Evolutionary conservation across 352 stramenopile species (phyloP), one percentile per base, ranked within the genome.

Genomic region (Phytophthora pluvialis): DNA sequence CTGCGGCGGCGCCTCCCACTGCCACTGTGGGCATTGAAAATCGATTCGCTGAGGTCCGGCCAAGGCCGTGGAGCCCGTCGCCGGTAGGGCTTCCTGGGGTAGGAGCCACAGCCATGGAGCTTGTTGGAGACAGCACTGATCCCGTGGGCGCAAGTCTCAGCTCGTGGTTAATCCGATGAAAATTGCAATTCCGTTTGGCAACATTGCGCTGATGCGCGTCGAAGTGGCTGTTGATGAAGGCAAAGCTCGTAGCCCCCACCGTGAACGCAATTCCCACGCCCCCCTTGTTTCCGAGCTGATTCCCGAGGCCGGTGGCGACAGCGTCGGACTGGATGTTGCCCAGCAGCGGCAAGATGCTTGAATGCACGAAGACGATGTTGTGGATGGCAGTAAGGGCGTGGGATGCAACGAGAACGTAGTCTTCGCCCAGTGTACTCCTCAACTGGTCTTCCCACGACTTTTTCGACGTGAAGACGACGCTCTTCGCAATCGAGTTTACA

Each of bases 221-320:
- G 45, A 99, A 90, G 62, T 99, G 97, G 59, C 79, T 89, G 52
- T 95, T 97, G 21, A 98, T 80, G 58, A 99, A 97, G 0, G 97
- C 79, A 46, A 98, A 95, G 50, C 75, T 88, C 4, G 91, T 97
- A 26, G 61, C 33, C 1, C 78, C 91, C 2, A 98, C 59, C 0
- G 47, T 78, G 53, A 98, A 83, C 18, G 93, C 93, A 10, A 98
- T 86, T 18, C 88, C 93, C 16, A 98, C 95, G n/a, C 91, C 94
- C 50, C 86, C 96, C 69, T 99, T 99, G 72, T 99, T 99, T 40
- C 97, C 93, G 16, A 99, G 79, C 9, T 98, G 87, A 59, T 98
- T 98, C 0, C 92, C 94, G 31, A 98, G 81, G 0, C 96, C 96
- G 26, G 94, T 98, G 0, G 96, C 91, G 5, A 99, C 92, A 33